Evolutionary conservation across 805 yeast species (phyloP).

Genomic region (Saccharomycopsis lassenensis): DNA sequence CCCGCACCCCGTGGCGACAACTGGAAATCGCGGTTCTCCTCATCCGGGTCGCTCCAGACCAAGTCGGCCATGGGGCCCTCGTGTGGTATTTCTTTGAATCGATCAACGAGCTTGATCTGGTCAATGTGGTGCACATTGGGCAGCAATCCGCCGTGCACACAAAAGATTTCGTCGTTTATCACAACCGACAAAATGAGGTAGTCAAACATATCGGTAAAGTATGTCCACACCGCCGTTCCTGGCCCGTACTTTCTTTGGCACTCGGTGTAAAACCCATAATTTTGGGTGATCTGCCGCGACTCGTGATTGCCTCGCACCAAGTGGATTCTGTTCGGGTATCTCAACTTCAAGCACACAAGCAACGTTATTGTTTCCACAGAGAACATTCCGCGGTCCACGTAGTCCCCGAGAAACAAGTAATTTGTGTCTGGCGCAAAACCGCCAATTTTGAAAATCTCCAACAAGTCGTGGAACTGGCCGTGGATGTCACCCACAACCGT

Average conservation of each 20-base stretch:
- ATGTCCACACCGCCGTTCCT: conserved; percentile 68
- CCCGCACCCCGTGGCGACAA: conserved; percentile 97
- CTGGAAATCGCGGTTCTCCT: conserved; percentile 65
- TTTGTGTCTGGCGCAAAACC: conserved; percentile 91
- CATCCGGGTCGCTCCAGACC: conserved; percentile 98
- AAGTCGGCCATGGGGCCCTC: conserved; percentile 99
- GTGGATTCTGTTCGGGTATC: conserved; percentile 78
- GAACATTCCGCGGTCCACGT: conserved; percentile 92
- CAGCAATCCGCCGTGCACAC: conserved; percentile 94
- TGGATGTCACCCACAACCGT: conserved; percentile 97
- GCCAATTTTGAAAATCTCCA: conserved; percentile 89
- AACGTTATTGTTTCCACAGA: conserved; percentile 87
- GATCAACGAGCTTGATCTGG: conserved; percentile 79
- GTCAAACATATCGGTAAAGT: conserved; percentile 89
- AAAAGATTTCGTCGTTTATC: conserved; percentile 80
- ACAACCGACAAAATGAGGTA: conserved; percentile 81
- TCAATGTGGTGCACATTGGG: conserved; percentile 93
- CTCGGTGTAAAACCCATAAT: conserved; percentile 94
- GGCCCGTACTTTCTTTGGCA: conserved; percentile 81
- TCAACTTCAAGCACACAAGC: conserved; percentile 67
- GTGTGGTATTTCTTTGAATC: conserved; percentile 93
- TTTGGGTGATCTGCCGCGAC: conserved; percentile 91
- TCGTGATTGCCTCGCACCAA: conserved; percentile 94
- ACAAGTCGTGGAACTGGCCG: conserved; percentile 89
- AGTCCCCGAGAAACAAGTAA: conserved; percentile 88